These are phyloP conservation scores for Penicillium olsonii DNA, from an alignment of 2,329 filamentous ascomycete genomes.

Conservation along the genomic window DNA sequence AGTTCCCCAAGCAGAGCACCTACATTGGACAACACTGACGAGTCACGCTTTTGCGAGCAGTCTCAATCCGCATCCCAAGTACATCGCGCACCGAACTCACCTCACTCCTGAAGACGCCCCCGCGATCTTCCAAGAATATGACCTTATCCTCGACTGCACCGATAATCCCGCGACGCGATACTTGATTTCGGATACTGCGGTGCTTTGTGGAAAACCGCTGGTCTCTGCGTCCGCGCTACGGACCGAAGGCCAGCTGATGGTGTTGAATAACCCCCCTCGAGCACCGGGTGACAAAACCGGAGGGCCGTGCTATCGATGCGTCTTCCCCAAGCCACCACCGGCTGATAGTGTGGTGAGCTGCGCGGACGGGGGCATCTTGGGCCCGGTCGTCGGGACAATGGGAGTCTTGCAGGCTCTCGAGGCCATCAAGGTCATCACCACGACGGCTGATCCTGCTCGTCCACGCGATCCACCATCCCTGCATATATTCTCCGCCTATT, in stretches of 20 bases:
- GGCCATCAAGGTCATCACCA: slow-evolving; percentile 76
- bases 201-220: slow-evolving; percentile 75
- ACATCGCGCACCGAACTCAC: slow-evolving; percentile 63
- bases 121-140: slow-evolving; percentile 68
- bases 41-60: slow-evolving; percentile 39
- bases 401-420: slow-evolving; percentile 89
- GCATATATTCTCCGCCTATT: slow-evolving; percentile 48
- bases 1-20: slow-evolving; percentile 15
- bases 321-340: slow-evolving; percentile 86
- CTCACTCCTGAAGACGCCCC: slow-evolving; percentile 70
- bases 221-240: slow-evolving; percentile 88
- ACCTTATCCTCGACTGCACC: slow-evolving; percentile 89
- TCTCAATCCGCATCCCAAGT: slow-evolving; percentile 71
- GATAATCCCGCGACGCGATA: slow-evolving; percentile 92
- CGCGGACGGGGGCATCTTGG: slow-evolving; percentile 88
- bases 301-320: slow-evolving; percentile 89
- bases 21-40: slow-evolving; percentile 9
- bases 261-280: slow-evolving; percentile 77
- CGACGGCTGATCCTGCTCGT: slow-evolving; percentile 25
- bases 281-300: slow-evolving; percentile 59
- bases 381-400: slow-evolving; percentile 91
- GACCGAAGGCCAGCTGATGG: slow-evolving; percentile 84
- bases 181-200: slow-evolving; percentile 85
- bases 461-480: slow-evolving; percentile 37
- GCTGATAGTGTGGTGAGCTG: slow-evolving; percentile 80